These are phyloP conservation scores for Arthrobotrys conoides DNA, from an alignment of 2,329 filamentous ascomycete species.

Conservation along the genomic window DNA sequence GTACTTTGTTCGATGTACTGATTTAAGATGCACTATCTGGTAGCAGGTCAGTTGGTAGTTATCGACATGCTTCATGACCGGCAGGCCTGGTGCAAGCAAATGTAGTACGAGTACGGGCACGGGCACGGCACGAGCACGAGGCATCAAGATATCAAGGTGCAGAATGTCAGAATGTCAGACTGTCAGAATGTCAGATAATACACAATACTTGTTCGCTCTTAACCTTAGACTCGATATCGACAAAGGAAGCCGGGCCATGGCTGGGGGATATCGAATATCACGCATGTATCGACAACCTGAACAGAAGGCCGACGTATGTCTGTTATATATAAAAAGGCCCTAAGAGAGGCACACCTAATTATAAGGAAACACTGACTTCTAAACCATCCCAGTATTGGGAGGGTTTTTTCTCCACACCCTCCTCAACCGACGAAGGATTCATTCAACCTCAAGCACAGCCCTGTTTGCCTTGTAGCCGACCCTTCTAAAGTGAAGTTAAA, in stretches of 20 bases:
- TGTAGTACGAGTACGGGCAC: neutral
- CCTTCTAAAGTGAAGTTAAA: conserved; percentile 16
- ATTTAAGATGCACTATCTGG: too few species aligned
- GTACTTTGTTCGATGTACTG: conserved; percentile 1
- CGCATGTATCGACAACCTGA: neutral
- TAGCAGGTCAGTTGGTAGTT: too few species aligned
- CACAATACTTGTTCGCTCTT: neutral
- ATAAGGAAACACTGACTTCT: too few species aligned
- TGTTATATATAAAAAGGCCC: conserved; percentile 12
- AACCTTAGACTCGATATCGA: neutral
- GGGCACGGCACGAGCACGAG: neutral
- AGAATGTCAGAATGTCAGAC: neutral
- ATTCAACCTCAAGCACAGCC: conserved; percentile 38
- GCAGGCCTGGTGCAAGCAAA: neutral
- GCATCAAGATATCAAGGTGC: neutral
- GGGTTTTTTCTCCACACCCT: neutral
- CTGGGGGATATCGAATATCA: neutral
- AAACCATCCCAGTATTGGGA: too few species aligned
- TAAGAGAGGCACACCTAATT: neutral
- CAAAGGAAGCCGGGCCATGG: neutral
- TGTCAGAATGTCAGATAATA: neutral
- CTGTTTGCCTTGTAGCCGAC: conserved; percentile 17
- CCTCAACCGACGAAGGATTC: conserved; percentile 6
- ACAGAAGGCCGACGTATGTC: too few species aligned
- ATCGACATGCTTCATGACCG: too few species aligned